A percentile compares a stretch with the other conserved stretches of the same genome.
Evolutionary conservation across 305 asterid genomes (phyloP).

Genomic region (Caryopteris hybrid): DNA sequence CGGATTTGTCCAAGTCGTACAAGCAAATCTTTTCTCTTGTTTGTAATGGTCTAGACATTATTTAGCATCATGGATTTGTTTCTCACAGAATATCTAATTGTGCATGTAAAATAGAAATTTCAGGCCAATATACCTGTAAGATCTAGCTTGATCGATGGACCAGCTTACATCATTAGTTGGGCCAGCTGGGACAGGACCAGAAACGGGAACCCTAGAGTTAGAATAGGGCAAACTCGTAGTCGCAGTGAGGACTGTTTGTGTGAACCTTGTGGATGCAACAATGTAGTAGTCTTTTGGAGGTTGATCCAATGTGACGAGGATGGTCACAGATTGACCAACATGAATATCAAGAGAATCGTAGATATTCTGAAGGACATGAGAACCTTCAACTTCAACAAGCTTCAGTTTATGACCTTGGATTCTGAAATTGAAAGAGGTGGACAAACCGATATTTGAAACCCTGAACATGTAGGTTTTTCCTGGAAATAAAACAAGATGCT

Average conservation of each 20-base stretch:
- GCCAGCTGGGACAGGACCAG: conserved; percentile 71
- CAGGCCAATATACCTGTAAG: conserved; percentile 44
- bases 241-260: conserved; percentile 35
- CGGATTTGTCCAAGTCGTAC: no score
- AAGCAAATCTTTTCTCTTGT: no score
- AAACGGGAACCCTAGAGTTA: conserved; percentile 50
- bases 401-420: conserved; percentile 80
- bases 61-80: not conserved
- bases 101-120: no score
- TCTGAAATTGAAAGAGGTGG: conserved; percentile 73
- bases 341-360: conserved; percentile 79
- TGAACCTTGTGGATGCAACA: conserved; percentile 80
- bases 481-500: conserved; percentile 27
- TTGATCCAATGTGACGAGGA: conserved; percentile 73
- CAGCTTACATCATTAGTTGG: conserved; percentile 44
- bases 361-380: conserved; percentile 69
- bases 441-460: conserved; percentile 76
- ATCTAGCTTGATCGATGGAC: conserved; percentile 87
- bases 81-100: no score
- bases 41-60: not conserved
- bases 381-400: conserved; percentile 91
- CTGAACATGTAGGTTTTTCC: conserved; percentile 90
- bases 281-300: conserved; percentile 70
- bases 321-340: conserved; percentile 71
- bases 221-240: conserved; percentile 62